phyloP scores from a whole-genome alignment of 2,329 filamentous ascomycete species.

The Sclerotinia trifoliorum region DNA sequence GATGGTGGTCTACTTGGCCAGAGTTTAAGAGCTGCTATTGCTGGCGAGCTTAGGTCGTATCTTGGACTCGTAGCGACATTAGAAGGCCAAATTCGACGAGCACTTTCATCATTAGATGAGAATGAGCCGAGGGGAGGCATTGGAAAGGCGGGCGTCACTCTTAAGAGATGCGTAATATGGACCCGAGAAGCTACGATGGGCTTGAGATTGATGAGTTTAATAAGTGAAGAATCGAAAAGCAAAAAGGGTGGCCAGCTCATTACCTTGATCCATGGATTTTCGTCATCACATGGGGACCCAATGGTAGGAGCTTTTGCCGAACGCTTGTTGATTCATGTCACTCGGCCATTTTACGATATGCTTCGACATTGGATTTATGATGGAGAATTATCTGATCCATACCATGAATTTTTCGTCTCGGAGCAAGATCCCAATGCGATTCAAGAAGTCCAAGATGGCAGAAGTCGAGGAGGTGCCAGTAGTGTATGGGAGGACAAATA shows the following conservation, averaged over 20 bases:
- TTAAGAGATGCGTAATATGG: constrained; percentile 96
- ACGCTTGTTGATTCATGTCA: constrained; percentile 80
- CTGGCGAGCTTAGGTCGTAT: constrained; percentile 82
- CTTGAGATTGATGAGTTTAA: constrained; percentile 85
- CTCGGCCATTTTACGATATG: constrained; percentile 94
- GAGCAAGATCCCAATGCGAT: constrained; percentile 65
- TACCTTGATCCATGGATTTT: constrained; percentile 88
- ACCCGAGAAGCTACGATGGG: constrained; percentile 97
- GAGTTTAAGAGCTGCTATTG: constrained; percentile 84
- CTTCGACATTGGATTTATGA: constrained; percentile 97
- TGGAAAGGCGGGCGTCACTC: constrained; percentile 83
- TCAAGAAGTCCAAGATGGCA: constrained; percentile 47
- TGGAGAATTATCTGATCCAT: constrained; percentile 94
- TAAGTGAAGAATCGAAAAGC: constrained; percentile 84
- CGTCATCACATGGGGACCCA: constrained; percentile 89
- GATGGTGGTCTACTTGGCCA: constrained; percentile 86
- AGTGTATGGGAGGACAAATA: constrained; percentile 99
- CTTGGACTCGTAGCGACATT: constrained; percentile 86
- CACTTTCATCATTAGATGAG: constrained; percentile 71
- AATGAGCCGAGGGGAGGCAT: constrained; percentile 66
- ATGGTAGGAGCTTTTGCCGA: constrained; percentile 93
- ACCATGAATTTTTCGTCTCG: constrained; percentile 89
- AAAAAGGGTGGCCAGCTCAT: constrained; percentile 90
- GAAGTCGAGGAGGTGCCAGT: constrained; percentile 63
- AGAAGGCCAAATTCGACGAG: constrained; percentile 85